A percentile compares a stretch with the other conserved stretches of the same genome.
Evolutionary conservation across 2,329 filamentous ascomycete genomes (phyloP).

Genomic region (Teratosphaeriaceae sp.): DNA sequence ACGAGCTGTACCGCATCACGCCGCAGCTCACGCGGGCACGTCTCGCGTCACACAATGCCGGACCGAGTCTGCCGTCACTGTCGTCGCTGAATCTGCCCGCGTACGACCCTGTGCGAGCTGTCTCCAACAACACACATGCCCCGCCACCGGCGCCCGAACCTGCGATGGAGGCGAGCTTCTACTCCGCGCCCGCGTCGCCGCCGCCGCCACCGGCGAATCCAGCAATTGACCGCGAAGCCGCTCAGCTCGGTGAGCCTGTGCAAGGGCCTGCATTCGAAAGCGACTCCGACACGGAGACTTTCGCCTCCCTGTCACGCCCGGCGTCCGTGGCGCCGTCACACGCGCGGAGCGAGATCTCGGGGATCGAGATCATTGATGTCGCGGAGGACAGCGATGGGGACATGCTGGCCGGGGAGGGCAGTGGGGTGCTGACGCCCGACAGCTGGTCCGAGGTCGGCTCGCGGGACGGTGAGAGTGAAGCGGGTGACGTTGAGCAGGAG

Average conservation of each 20-base stretch:
- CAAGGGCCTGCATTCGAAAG: slow-evolving; percentile 21
- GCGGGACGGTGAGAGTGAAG: slow-evolving; percentile 28
- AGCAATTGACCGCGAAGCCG: no score
- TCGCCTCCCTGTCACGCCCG: slow-evolving; percentile 18
- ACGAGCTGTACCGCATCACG: slow-evolving; percentile 29
- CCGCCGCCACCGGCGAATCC: slow-evolving; percentile 15
- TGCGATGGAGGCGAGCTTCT: slow-evolving; percentile 23
- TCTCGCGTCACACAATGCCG: slow-evolving; percentile 20
- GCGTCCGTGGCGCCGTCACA: slow-evolving; percentile 14
- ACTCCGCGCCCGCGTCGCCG: slow-evolving; percentile 22
- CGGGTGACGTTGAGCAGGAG: slow-evolving; percentile 14
- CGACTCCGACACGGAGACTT: slow-evolving; percentile 22
- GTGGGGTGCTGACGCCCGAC: slow-evolving; percentile 29
- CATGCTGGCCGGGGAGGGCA: slow-evolving; percentile 28
- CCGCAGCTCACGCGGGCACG: slow-evolving; percentile 27
- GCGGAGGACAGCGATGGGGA: slow-evolving; percentile 29
- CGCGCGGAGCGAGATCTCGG: slow-evolving; percentile 16
- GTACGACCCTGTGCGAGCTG: slow-evolving; percentile 28
- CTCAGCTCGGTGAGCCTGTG: slow-evolving; percentile 8
- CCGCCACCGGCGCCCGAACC: slow-evolving; percentile 5
- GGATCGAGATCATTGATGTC: slow-evolving; percentile 25
- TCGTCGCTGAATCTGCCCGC: slow-evolving; percentile 4
- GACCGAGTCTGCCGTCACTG: slow-evolving; percentile 7
- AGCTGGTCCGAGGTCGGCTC: slow-evolving; percentile 34
- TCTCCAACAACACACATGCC: no score